Base-by-base conservation (phyloP, 2,329 filamentous ascomycete species). In the Ophiostoma tasmaniense region DNA sequence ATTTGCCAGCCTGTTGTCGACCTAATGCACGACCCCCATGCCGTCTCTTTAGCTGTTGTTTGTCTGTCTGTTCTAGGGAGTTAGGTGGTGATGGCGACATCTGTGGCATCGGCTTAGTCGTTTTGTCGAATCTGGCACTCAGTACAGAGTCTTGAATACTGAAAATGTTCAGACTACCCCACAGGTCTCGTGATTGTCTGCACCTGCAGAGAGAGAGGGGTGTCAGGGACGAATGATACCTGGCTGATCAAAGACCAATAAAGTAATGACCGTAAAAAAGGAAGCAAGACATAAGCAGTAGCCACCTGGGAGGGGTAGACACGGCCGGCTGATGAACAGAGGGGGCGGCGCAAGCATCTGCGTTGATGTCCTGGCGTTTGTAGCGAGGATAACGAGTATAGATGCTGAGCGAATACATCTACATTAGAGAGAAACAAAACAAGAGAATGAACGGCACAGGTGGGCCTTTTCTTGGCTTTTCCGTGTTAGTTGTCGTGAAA, bases 111-210 rank as follows among this genome's bases (percentile, higher is more conserved):
- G 5, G n/a, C 17, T 45, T 45, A 1, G 1, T 45, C n/a, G 17
- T 45, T 5, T 42, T 20, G 17, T 45, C 37, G 1, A 39, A 14
- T 13, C 10, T 45, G 42, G 42, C 20, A 50, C 45, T n/a, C 13
- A 59, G 6, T 25, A 62, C 61, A n/a, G 14, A 64, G 30, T 22
- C 8, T 25, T 25, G 50, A 11, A 55, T 10, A 22, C 11, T 14
- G 11, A n/a, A 33, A 10, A 13, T 33, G 17, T 7, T 30, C 25
- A 62, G 37, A 13, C 42, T 30, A 45, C 39, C 68, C 69, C 69
- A 64, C 69, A 42, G 64, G 55, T 70, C 67, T 70, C 69, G 69
- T 70, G 69, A 70, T 68, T 28, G 17, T 45, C 14, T 62, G 35
- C 52, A 45, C 33, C 69, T 68, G 67, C 67, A 64, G 55, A 61